Base-by-base conservation (phyloP, 177 flowering plant species). In the Vitis hybrid region DNA sequence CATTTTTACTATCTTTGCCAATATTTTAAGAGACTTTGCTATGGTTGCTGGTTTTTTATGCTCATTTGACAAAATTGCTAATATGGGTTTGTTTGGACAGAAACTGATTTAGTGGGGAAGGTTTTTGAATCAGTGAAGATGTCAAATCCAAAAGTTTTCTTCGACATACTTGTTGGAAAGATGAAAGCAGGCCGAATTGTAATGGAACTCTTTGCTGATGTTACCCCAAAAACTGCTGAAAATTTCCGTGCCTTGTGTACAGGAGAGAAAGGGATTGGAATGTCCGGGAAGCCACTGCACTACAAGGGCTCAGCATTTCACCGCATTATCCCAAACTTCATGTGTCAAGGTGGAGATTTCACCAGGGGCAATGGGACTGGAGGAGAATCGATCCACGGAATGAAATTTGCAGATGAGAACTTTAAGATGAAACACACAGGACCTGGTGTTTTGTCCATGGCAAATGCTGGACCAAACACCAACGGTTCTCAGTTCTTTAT, bases 341-440 rank as follows among this genome's bases (percentile, higher is more conserved):
- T 87, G 95, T 85, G 90, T 62, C 92, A 90, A 66, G 95, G 95
- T 67, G 95, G 95, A 55, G 92, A 90, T 82, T 88, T 90, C 83
- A 90, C 94, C 0, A 75, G 74, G 63, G 91, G 91, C 2, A 83
- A 88, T 68, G 90, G 94, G 12, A 88, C 87, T 11, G 90, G 91
- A 51, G 91, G 91, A 46, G 91, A 88, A 75, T 90, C 94, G 1
- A 90, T 90, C 8, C 88, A 86, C 59, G 94, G 91, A 0, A 2
- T 4, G 51, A 86, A 83, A 51, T 90, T 90, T 76, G 83, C 71
- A 0, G 93, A 87, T 71, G 93, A 89, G 82, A 88, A 86, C 79
- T 90, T 90, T 83, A 82, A 78, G 77, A 0, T 82, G 70, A 90
- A 77, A 65, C 94, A 90, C 62, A 81, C 85, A 3, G 90, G 83